Evolutionary conservation across 495 filamentous ascomycete genomes (phyloP).

Genomic region (Trichodelitschia bisporula): DNA sequence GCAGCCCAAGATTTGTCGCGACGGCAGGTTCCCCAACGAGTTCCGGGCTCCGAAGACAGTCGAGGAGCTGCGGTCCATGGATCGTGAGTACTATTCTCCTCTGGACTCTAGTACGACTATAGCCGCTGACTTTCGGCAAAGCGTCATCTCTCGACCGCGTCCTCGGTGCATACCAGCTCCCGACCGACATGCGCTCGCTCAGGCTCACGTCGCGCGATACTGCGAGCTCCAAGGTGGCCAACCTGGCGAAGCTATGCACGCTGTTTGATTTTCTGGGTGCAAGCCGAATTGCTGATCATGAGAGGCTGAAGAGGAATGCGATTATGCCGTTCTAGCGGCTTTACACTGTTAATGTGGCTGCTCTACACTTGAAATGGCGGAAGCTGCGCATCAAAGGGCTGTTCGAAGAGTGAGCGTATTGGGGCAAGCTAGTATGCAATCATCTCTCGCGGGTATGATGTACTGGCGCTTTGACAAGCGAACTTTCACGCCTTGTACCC

Average conservation of each 20-base stretch:
- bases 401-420: too few species aligned
- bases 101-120: neutral
- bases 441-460: too few species aligned
- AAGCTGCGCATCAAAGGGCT: too few species aligned
- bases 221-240: slow-evolving; percentile 3
- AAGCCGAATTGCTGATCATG: slow-evolving; percentile 5
- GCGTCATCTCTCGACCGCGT: slow-evolving; percentile 13
- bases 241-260: slow-evolving; percentile 8
- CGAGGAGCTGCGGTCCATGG: slow-evolving; percentile 11
- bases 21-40: slow-evolving; percentile 12
- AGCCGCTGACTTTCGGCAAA: neutral
- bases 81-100: slow-evolving; percentile 3
- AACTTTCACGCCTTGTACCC: too few species aligned
- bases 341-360: too few species aligned
- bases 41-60: slow-evolving; percentile 12
- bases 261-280: slow-evolving; percentile 11
- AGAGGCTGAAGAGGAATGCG: slow-evolving; percentile 4
- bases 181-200: slow-evolving; percentile 8
- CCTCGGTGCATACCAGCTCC: slow-evolving; percentile 13
- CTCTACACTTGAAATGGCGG: too few species aligned
- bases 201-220: slow-evolving; percentile 5
- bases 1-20: slow-evolving; percentile 16
- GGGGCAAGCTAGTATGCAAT: too few species aligned
- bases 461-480: too few species aligned
- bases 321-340: too few species aligned